These are phyloP conservation scores for Phylloporus rhodoxanthus DNA, from an alignment of 768 basidiomycete genomes.

Conservation along the genomic window DNA sequence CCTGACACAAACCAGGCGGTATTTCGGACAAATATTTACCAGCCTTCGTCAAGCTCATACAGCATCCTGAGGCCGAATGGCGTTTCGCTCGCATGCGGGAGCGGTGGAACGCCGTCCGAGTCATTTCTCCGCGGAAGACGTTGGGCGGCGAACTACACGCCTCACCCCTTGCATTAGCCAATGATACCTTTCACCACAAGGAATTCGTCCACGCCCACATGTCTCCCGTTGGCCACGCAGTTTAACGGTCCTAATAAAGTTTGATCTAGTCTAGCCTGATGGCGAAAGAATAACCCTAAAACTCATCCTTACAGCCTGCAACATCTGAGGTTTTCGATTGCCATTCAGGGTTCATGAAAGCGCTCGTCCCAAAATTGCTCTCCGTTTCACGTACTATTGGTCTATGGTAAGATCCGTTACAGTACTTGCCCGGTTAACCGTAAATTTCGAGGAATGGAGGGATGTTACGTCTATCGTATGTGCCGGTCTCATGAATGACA, in stretches of 20 bases:
- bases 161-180: background rate
- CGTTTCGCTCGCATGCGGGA: background rate
- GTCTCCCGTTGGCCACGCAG: background rate
- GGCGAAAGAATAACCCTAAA: background rate
- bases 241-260: conserved; percentile 13
- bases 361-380: background rate
- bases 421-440: background rate
- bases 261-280: background rate
- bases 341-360: background rate
- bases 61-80: background rate
- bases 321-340: background rate
- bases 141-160: background rate
- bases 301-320: background rate
- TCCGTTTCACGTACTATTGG: background rate
- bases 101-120: background rate
- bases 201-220: background rate
- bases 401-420: background rate
- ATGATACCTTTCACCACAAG: background rate
- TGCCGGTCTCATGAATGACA: background rate
- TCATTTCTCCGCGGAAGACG: background rate
- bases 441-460: background rate
- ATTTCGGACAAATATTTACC: background rate
- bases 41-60: background rate
- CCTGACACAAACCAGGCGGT: background rate
- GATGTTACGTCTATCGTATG: background rate